These are phyloP conservation scores for Davidsoniella neocaledoniae DNA, from an alignment of 2,329 filamentous ascomycete genomes.

Conservation along the genomic window DNA sequence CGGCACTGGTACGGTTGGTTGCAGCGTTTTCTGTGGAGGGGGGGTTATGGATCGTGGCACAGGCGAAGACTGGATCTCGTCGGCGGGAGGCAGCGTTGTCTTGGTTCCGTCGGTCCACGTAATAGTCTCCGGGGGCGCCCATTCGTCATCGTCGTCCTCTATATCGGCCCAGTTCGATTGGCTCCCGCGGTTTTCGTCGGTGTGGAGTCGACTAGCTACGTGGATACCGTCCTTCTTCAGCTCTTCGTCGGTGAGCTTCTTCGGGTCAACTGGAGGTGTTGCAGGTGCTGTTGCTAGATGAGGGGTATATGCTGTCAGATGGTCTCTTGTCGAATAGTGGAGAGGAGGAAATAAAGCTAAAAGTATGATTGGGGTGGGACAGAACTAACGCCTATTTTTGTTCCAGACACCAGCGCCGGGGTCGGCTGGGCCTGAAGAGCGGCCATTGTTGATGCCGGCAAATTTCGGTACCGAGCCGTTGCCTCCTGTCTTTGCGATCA, in stretches of 20 bases:
- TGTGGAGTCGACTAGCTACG: conserved; percentile 60
- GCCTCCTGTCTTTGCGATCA: conserved; percentile 59
- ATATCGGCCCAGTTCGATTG: conserved; percentile 82
- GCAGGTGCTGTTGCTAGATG: conserved; percentile 24
- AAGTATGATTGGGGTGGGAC: background rate
- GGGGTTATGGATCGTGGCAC: conserved; percentile 20
- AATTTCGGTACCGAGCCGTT: conserved; percentile 32
- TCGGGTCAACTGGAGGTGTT: conserved; percentile 50
- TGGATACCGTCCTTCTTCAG: conserved; percentile 77
- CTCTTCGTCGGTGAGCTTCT: conserved; percentile 75
- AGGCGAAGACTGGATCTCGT: conserved; percentile 18
- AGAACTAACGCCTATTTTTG: conserved; percentile 59
- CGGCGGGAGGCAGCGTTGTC: conserved; percentile 50
- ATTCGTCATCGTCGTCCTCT: conserved; percentile 76
- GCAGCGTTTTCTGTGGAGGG: conserved; percentile 18
- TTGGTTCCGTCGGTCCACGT: conserved; percentile 83
- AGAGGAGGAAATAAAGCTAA: background rate
- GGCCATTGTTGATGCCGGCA: conserved; percentile 32
- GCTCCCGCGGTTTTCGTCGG: conserved; percentile 50
- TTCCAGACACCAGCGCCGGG: conserved; percentile 76
- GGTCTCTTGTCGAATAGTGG: background rate
- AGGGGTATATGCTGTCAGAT: conserved; percentile 14
- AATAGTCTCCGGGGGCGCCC: conserved; percentile 60
- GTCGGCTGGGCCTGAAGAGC: conserved; percentile 46
- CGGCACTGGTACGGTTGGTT: background rate